Percentiles rank a stretch among this genome's conserved stretches.
Evolutionary conservation across 2,329 filamentous ascomycete species (phyloP).

Genomic region (Sphaerulina populicola): DNA sequence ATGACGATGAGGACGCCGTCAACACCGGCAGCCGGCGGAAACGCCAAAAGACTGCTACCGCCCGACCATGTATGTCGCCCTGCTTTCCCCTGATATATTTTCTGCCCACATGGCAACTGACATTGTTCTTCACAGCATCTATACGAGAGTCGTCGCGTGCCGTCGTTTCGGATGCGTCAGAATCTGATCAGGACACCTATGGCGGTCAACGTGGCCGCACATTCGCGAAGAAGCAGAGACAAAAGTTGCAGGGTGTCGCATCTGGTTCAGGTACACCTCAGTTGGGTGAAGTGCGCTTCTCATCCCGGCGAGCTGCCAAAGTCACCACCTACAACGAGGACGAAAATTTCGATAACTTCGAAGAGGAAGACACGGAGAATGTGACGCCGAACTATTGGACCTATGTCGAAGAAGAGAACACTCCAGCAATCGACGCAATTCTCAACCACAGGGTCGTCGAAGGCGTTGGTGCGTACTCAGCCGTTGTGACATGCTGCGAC

Average conservation of each 20-base stretch:
- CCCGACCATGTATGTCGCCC: constrained; percentile 49
- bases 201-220: constrained; percentile 63
- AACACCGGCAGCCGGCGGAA: constrained; percentile 53
- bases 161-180: constrained; percentile 55
- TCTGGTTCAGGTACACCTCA: constrained; percentile 54
- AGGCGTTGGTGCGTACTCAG: constrained; percentile 38
- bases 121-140: constrained; percentile 23
- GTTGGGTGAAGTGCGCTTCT: constrained; percentile 80
- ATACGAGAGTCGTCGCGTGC: constrained; percentile 23
- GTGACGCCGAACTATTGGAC: constrained; percentile 65
- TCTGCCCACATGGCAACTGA: constrained; percentile 31
- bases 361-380: constrained; percentile 51
- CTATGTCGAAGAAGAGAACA: constrained; percentile 63
- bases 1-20: constrained; percentile 63
- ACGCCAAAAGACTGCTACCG: constrained; percentile 59
- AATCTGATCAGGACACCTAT: constrained; percentile 50
- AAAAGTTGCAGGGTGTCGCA: constrained; percentile 54
- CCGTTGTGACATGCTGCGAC: not conserved
- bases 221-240: constrained; percentile 63
- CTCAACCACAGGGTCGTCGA: constrained; percentile 76
- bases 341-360: constrained; percentile 50
- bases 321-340: constrained; percentile 62
- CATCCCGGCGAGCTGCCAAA: constrained; percentile 73
- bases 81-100: not conserved
- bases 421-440: constrained; percentile 82